Conservation (phyloP, 306 rosid species). For the Glycine tomentella region DNA sequence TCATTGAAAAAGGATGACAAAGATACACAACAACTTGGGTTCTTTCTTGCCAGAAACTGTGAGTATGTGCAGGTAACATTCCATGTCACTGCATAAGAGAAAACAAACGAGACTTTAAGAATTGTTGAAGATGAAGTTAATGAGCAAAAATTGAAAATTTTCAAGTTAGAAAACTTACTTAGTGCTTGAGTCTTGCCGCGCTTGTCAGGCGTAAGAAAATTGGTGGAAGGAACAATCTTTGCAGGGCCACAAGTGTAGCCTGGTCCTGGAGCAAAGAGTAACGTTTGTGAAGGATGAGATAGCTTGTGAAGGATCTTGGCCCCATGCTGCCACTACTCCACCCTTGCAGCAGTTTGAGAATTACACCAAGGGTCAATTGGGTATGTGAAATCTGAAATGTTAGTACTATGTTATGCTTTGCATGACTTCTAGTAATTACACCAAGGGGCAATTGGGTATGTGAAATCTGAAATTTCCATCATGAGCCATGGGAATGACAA, state of each 20-base stretch:
- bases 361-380: too few species aligned
- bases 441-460: too few species aligned
- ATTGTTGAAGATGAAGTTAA: slow-evolving; percentile 1
- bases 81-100: slow-evolving; percentile 87
- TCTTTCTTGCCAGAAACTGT: slow-evolving; percentile 79
- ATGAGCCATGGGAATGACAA: too few species aligned
- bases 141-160: slow-evolving; percentile 18
- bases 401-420: slow-evolving; percentile 12
- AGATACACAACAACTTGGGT: slow-evolving; percentile 90
- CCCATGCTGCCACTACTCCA: slow-evolving; percentile 91
- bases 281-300: slow-evolving; percentile 87
- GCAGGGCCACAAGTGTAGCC: slow-evolving; percentile 96
- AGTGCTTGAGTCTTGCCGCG: slow-evolving; percentile 96
- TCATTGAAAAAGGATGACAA: slow-evolving; percentile 91
- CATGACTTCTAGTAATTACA: slow-evolving; percentile 17
- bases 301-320: slow-evolving; percentile 86
- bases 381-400: too few species aligned
- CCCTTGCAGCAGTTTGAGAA: slow-evolving; percentile 91
- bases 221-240: slow-evolving; percentile 85
- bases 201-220: slow-evolving; percentile 68
- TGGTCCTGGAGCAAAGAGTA: slow-evolving; percentile 91
- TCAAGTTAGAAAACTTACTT: slow-evolving; percentile 58
- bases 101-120: background rate
- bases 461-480: too few species aligned
- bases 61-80: slow-evolving; percentile 96